Evolutionary conservation across 768 basidiomycete species (phyloP).

Genomic region (Boletus reticuloceps): DNA sequence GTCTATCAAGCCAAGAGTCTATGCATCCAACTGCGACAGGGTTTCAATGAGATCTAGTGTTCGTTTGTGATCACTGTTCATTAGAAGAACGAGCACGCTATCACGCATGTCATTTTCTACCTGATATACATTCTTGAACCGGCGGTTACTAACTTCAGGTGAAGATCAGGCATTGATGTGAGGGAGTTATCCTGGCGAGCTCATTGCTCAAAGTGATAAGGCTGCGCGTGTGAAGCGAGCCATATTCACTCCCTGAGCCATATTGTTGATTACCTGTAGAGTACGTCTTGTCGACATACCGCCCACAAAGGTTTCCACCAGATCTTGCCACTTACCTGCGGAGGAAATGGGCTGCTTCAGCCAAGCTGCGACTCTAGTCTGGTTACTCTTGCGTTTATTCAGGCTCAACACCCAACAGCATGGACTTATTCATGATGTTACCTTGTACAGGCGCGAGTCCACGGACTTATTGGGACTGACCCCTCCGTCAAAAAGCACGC

Average conservation of each 20-base stretch:
- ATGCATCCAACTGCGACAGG: slow-evolving; percentile 29
- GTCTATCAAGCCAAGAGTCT: not conserved
- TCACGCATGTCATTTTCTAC: slow-evolving; percentile 57
- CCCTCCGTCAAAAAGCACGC: slow-evolving; percentile 40
- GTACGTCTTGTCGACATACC: slow-evolving; percentile 68
- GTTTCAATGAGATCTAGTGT: slow-evolving; percentile 71
- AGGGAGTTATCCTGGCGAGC: slow-evolving; percentile 77
- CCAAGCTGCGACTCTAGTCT: slow-evolving; percentile 86
- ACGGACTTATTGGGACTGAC: slow-evolving; percentile 10
- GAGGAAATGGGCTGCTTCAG: slow-evolving; percentile 80
- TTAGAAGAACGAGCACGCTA: not conserved
- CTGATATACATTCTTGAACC: slow-evolving; percentile 93
- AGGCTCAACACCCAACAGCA: slow-evolving; percentile 84
- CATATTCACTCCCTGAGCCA: not conserved
- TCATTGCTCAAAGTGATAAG: not conserved
- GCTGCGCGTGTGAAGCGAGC: too few relatives aligned
- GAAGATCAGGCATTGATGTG: slow-evolving; percentile 91
- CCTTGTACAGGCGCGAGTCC: slow-evolving; percentile 50
- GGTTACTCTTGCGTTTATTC: slow-evolving; percentile 95
- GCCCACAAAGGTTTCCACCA: slow-evolving; percentile 75
- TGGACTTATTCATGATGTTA: too few relatives aligned
- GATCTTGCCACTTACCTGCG: slow-evolving; percentile 39
- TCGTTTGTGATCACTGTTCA: slow-evolving; percentile 34
- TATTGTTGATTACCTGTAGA: slow-evolving; percentile 54
- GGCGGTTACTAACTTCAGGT: slow-evolving; percentile 85